Percentiles rank a stretch among this genome's conserved stretches.
These are phyloP conservation scores for Monosporascus cannonballus DNA, from an alignment of 2,329 filamentous ascomycete species.

Conservation along the genomic window DNA sequence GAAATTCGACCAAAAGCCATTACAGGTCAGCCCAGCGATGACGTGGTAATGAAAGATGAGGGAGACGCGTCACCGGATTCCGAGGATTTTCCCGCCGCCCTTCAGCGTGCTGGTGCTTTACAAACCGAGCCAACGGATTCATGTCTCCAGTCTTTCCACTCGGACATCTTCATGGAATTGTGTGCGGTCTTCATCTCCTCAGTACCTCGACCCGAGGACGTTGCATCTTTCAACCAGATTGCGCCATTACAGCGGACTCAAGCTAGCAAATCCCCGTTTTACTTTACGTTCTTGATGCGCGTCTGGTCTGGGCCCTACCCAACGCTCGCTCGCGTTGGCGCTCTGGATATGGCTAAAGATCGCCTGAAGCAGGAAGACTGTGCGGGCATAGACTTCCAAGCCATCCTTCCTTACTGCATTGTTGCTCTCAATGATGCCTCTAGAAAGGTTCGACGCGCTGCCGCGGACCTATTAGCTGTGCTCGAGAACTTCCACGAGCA, in stretches of 20 bases:
- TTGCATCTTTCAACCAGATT: slow-evolving; percentile 47
- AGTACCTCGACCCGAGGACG: slow-evolving; percentile 23
- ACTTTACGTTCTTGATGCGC: slow-evolving; percentile 68
- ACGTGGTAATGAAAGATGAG: slow-evolving; percentile 42
- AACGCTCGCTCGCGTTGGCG: slow-evolving; percentile 60
- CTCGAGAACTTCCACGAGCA: slow-evolving; percentile 44
- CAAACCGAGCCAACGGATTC: slow-evolving; percentile 33
- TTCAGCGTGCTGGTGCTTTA: slow-evolving; percentile 21
- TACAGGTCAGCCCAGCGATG: slow-evolving; percentile 42
- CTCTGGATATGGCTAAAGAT: slow-evolving; percentile 58
- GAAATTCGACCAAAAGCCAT: slow-evolving; percentile 55
- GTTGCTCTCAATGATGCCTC: slow-evolving; percentile 69
- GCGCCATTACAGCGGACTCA: slow-evolving; percentile 47
- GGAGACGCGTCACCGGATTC: slow-evolving; percentile 3
- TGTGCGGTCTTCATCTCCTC: slow-evolving; percentile 49
- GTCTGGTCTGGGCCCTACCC: slow-evolving; percentile 70
- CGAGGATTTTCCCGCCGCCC: slow-evolving; percentile 20
- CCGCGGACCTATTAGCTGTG: slow-evolving; percentile 58
- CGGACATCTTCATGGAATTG: slow-evolving; percentile 51
- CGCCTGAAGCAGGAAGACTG: slow-evolving; percentile 47
- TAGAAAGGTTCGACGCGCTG: slow-evolving; percentile 68
- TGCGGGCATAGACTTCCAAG: slow-evolving; percentile 61
- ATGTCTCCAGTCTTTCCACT: slow-evolving; percentile 46
- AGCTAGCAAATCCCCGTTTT: slow-evolving; percentile 57
- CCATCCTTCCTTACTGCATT: slow-evolving; percentile 75